A percentile compares a stretch with the other conserved stretches of the same genome.
Evolutionary conservation across 2,329 filamentous ascomycete species (phyloP).

Genomic region (Sclerotinia sclerotiorum): DNA sequence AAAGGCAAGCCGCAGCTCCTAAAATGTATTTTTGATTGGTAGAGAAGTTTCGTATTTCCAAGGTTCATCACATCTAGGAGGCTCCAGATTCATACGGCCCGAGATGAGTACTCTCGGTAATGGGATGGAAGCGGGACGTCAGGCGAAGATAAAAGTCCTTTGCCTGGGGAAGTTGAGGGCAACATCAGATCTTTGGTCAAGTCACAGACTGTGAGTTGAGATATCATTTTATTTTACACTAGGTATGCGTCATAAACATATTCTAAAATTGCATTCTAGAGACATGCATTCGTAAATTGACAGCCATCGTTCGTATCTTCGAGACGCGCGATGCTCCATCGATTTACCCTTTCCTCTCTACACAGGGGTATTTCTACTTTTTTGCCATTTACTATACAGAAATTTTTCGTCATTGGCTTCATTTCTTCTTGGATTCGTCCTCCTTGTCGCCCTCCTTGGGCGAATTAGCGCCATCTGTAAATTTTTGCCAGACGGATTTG

Average conservation of each 20-base stretch:
- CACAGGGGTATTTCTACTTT: constrained; percentile 9
- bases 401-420: constrained; percentile 2
- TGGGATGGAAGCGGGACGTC: constrained; percentile 1
- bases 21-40: neutral
- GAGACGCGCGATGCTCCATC: constrained; percentile 18
- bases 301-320: constrained; percentile 18
- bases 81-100: constrained; percentile 2
- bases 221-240: constrained; percentile 23
- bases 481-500: constrained; percentile 88
- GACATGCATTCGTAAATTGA: constrained; percentile 4
- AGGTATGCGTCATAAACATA: constrained; percentile 7
- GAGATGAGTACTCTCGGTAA: neutral
- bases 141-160: neutral
- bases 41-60: neutral
- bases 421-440: constrained; percentile 24
- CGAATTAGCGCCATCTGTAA: constrained; percentile 61
- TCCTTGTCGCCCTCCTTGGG: constrained; percentile 22
- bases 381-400: constrained; percentile 20
- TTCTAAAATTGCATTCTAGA: constrained; percentile 13
- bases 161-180: neutral
- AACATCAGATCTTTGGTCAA: neutral
- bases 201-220: constrained; percentile 19
- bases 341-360: constrained; percentile 11
- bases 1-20: too few species aligned
- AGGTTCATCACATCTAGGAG: constrained; percentile 2